phyloP scores from a whole-genome alignment of 2,329 filamentous ascomycete genomes.

The Aspergillus sp. region DNA sequence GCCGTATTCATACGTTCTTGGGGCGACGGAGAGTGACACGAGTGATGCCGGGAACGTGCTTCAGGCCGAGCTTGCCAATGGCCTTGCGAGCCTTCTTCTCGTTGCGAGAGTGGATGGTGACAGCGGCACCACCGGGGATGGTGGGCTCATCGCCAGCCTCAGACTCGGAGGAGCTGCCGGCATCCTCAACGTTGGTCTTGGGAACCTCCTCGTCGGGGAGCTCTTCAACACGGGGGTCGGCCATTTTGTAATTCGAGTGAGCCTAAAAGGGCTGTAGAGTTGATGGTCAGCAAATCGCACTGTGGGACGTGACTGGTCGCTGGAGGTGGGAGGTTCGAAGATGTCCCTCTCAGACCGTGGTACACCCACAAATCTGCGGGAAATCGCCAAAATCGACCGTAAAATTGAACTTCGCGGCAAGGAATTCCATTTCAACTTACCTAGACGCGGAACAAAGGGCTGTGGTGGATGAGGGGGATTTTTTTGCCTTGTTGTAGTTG shows the following conservation, averaged over 20 bases:
- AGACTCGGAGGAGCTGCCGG: slow-evolving; percentile 53
- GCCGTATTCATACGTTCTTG: slow-evolving; percentile 78
- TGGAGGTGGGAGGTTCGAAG: slow-evolving; percentile 19
- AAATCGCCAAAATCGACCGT: slow-evolving; percentile 27
- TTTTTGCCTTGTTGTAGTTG: slow-evolving; percentile 41
- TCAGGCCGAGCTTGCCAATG: slow-evolving; percentile 96
- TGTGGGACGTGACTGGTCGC: slow-evolving; percentile 15
- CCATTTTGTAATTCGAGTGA: slow-evolving; percentile 64
- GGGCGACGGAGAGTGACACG: slow-evolving; percentile 96
- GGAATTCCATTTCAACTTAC: slow-evolving; percentile 34
- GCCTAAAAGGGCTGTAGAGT: slow-evolving; percentile 23
- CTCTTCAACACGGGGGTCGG: slow-evolving; percentile 97
- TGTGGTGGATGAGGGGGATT: slow-evolving; percentile 40
- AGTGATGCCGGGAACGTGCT: slow-evolving; percentile 95
- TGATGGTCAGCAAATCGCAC: slow-evolving; percentile 24
- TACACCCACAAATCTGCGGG: slow-evolving; percentile 22
- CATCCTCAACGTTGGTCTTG: slow-evolving; percentile 79
- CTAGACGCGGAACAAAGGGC: slow-evolving; percentile 35
- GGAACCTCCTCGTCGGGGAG: slow-evolving; percentile 83
- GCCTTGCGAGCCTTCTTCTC: slow-evolving; percentile 99
- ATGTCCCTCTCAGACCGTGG: slow-evolving; percentile 24
- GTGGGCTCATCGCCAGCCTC: slow-evolving; percentile 59
- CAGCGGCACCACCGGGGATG: slow-evolving; percentile 81
- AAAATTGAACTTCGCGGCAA: slow-evolving; percentile 22
- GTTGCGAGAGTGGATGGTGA: slow-evolving; percentile 96